phyloP scores from a whole-genome alignment of 1,139 yeast species.

The Sugiyamaella japonica region DNA sequence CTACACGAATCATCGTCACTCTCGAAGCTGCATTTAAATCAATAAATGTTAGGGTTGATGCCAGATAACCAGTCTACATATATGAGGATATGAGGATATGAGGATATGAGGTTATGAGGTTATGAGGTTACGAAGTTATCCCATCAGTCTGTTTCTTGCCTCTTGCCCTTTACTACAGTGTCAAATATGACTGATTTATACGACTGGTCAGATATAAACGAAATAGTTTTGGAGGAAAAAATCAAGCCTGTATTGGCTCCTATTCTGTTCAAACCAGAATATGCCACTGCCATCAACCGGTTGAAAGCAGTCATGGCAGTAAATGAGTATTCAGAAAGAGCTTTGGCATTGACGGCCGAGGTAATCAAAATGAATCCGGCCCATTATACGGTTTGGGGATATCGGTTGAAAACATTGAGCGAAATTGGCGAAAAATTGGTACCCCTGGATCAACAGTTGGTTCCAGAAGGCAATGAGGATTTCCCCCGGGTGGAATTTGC shows the following conservation, averaged over 20 bases:
- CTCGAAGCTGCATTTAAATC: background rate
- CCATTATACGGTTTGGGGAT: constrained; percentile 88
- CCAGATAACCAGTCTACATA: background rate
- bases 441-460: constrained; percentile 29
- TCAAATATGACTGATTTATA: constrained; percentile 14
- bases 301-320: constrained; percentile 60
- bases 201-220: constrained; percentile 41
- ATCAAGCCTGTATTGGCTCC: constrained; percentile 58
- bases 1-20: too few species aligned
- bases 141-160: background rate
- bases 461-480: constrained; percentile 37
- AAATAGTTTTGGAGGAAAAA: constrained; percentile 41
- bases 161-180: background rate
- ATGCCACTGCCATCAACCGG: constrained; percentile 58
- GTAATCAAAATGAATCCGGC: constrained; percentile 77
- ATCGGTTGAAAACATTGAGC: constrained; percentile 59
- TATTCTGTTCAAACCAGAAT: constrained; percentile 76
- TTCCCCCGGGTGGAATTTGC: constrained; percentile 34
- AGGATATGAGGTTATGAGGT: too few species aligned
- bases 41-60: background rate
- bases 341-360: constrained; percentile 60
- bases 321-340: constrained; percentile 69
- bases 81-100: too few species aligned
- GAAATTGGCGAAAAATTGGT: constrained; percentile 41
- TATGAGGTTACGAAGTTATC: background rate